These are phyloP conservation scores for Pisolithus microcarpus DNA, from an alignment of 768 basidiomycete genomes.

Conservation along the genomic window DNA sequence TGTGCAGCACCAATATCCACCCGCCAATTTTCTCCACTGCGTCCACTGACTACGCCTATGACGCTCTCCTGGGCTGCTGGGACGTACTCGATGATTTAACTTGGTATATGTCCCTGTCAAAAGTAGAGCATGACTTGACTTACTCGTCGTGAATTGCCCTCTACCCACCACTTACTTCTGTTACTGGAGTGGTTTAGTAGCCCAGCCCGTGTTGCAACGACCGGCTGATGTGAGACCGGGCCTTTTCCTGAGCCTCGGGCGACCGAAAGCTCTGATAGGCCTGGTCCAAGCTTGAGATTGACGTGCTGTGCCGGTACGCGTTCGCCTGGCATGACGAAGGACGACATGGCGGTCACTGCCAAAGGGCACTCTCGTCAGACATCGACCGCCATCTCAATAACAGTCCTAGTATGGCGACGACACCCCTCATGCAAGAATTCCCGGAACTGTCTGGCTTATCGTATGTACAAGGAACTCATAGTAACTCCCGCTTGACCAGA, in stretches of 20 bases:
- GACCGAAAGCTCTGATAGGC: slow-evolving; percentile 49
- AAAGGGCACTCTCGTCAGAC: slow-evolving; percentile 2
- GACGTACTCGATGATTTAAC: slow-evolving; percentile 56
- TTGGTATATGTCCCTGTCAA: neutral
- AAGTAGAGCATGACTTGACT: slow-evolving; percentile 20
- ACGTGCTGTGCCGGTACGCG: slow-evolving; percentile 63
- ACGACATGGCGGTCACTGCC: slow-evolving; percentile 31
- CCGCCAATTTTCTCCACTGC: slow-evolving; percentile 83
- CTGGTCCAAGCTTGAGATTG: slow-evolving; percentile 84
- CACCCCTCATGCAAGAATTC: slow-evolving; percentile 53
- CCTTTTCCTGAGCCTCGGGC: slow-evolving; percentile 16
- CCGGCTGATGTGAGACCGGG: slow-evolving; percentile 29
- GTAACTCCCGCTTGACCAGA: slow-evolving; percentile 6
- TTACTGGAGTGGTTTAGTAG: slow-evolving; percentile 62
- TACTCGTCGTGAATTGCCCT: slow-evolving; percentile 79
- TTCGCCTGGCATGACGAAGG: slow-evolving; percentile 78
- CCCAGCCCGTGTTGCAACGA: slow-evolving; percentile 64
- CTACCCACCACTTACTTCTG: slow-evolving; percentile 82
- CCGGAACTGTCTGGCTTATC: slow-evolving; percentile 69
- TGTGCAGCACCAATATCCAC: slow-evolving; percentile 93
- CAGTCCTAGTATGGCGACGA: slow-evolving; percentile 16
- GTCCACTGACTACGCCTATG: slow-evolving; percentile 72
- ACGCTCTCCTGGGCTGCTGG: slow-evolving; percentile 88
- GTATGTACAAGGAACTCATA: slow-evolving; percentile 34
- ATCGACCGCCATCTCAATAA: neutral